phyloP scores from a whole-genome alignment of 2,329 filamentous ascomycete genomes.

The Coniochaeta hoffmannii region DNA sequence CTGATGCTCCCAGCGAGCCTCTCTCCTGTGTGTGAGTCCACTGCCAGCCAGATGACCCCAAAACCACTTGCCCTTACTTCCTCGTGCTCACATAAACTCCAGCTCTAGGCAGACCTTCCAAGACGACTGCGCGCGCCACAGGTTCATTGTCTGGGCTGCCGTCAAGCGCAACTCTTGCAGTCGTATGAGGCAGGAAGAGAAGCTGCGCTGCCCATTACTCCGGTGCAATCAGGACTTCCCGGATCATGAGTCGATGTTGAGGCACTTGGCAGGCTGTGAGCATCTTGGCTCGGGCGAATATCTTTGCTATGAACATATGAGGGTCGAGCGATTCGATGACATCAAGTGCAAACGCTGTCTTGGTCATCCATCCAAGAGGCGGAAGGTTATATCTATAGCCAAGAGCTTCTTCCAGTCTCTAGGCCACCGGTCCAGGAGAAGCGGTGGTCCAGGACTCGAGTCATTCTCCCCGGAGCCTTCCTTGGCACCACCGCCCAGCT shows the following conservation, averaged over 20 bases:
- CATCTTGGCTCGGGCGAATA: conserved; percentile 44
- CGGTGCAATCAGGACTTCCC: conserved; percentile 41
- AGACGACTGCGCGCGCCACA: conserved; percentile 44
- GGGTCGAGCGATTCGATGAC: conserved; percentile 44
- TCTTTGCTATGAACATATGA: conserved; percentile 47
- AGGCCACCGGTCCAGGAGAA: conserved; percentile 39
- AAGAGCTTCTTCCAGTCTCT: conserved; percentile 47
- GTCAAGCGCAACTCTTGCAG: conserved; percentile 44
- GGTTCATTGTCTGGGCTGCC: conserved; percentile 50
- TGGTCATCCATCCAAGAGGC: conserved; percentile 42
- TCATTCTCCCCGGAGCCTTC: conserved; percentile 18
- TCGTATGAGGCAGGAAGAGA: conserved; percentile 39
- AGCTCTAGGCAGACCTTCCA: conserved; percentile 36
- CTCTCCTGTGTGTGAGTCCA: conserved; percentile 22
- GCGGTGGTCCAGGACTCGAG: conserved; percentile 13
- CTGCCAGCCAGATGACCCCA: no score
- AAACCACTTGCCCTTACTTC: not conserved
- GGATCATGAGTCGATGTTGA: conserved; percentile 47
- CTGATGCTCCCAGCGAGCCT: conserved; percentile 4
- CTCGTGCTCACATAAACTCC: conserved; percentile 11
- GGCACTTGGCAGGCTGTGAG: conserved; percentile 41
- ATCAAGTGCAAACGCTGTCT: conserved; percentile 41
- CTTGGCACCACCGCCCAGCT: conserved; percentile 37
- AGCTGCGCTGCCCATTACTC: conserved; percentile 43
- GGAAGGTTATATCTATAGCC: conserved; percentile 43